Evolutionary conservation across 2,329 filamentous ascomycete genomes (phyloP), one percentile per base, ranked within the genome.

Genomic region (Clarireedia homoeocarpa): DNA sequence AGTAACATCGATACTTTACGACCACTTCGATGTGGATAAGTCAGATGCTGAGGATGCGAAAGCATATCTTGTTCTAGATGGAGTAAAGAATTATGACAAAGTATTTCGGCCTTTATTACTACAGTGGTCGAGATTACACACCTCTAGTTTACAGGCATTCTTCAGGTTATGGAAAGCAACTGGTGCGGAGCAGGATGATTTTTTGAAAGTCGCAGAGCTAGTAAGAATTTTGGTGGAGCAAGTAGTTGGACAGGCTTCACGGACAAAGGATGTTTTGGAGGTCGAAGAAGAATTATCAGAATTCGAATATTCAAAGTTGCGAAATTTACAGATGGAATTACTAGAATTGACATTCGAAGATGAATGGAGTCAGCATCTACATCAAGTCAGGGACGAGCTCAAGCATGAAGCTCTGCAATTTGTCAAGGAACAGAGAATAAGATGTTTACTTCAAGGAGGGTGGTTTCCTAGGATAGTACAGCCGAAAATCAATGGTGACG

Each of bases 1-100:
- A 0, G 84, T 96, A 39, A 97, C 92, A 1, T 80, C 86, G 63
- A 89, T 95, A 39, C 74, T 99, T 3, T 97, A 94, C 71, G 91
- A 97, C 64, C 91, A 97, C 71, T 99, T 99, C 65, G 91, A 96
- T 59, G 88, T 97, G 40, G 91, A 95, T 64, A 89, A 86, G 69
- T 81, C 84, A 3, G 90, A 95, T 51, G 74, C 87, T 51, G 87
- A 92, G 61, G 91, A 95, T 65, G 77, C 82, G 14, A 87, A 89
- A 70, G 83, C 81, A 23, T 90, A 91, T 65, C 81, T 90, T 61
- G 77, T 84, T 9, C 72, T 91, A 50, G 90, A 95, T 62, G 85
- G 83, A 24, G 78, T 81, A 59, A 84, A 88, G 54, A 87, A 91
- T 62, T 85, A 94, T 65, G 92, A 97, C 69, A 87, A 85, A 67